Conservation (phyloP, 805 yeast genomes). For the Candida gorgasii region DNA sequence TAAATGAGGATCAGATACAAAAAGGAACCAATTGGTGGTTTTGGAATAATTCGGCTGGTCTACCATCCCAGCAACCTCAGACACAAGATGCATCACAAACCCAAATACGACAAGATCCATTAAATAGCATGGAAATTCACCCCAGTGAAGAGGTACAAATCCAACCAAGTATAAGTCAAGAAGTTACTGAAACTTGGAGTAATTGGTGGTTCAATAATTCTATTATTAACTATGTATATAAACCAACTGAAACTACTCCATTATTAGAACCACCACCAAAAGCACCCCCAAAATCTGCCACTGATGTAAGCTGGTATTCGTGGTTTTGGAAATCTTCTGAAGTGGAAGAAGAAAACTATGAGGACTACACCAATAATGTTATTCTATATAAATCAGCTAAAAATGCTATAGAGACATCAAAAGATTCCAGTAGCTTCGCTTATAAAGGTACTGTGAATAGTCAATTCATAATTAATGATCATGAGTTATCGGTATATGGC, state of each 20-base stretch:
- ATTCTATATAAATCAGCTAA: conserved; percentile 34
- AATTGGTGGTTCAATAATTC: conserved; percentile 10
- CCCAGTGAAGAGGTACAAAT: conserved; percentile 1
- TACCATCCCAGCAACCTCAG: neutral
- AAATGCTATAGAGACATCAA: conserved; percentile 31
- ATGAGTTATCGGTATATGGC: conserved; percentile 36
- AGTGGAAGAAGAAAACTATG: conserved; percentile 18
- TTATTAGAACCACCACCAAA: neutral
- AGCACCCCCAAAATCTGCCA: neutral
- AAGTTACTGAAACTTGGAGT: conserved; percentile 6
- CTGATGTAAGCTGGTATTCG: conserved; percentile 21
- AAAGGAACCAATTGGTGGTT: conserved; percentile 5
- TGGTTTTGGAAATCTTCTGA: conserved; percentile 23
- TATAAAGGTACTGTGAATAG: conserved; percentile 21
- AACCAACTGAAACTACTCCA: conserved; percentile 9
- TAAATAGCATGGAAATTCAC: no score
- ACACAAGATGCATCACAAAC: neutral
- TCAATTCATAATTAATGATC: conserved; percentile 17
- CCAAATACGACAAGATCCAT: neutral
- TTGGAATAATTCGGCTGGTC: neutral
- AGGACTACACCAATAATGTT: conserved; percentile 22
- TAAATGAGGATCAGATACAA: neutral
- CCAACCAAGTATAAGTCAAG: conserved; percentile 1
- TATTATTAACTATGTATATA: conserved; percentile 1
- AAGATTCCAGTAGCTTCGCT: conserved; percentile 37